These are phyloP conservation scores for Microsporum audouinii DNA, from an alignment of 2,329 filamentous ascomycete species.

Conservation along the genomic window DNA sequence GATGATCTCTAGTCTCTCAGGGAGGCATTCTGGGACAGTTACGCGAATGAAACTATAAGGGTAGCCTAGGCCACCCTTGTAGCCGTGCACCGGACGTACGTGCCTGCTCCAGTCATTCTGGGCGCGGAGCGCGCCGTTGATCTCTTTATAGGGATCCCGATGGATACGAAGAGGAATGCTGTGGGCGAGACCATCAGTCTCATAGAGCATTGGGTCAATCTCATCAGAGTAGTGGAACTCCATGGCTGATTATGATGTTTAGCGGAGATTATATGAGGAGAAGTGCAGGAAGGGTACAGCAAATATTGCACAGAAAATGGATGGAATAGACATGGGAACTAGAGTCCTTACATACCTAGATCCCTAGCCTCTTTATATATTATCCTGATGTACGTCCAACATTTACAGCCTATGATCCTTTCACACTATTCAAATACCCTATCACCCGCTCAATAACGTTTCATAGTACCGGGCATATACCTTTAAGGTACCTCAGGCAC, in stretches of 20 bases:
- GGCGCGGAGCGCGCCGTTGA: conserved; percentile 23
- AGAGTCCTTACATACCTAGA: not conserved
- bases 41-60: conserved; percentile 23
- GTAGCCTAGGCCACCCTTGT: conserved; percentile 22
- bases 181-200: conserved; percentile 21
- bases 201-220: conserved; percentile 19
- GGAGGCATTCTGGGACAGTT: conserved; percentile 29
- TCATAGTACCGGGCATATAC: not conserved
- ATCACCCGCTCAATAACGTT: not conserved
- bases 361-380: not conserved
- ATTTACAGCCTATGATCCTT: not conserved
- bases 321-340: not conserved
- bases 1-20: conserved; percentile 31
- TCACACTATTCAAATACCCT: not conserved
- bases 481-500: not conserved
- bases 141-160: conserved; percentile 18
- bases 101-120: conserved; percentile 29
- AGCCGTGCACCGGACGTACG: conserved; percentile 21
- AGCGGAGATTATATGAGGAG: not conserved
- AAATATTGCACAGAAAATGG: not conserved
- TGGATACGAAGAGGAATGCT: conserved; percentile 21
- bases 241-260: not conserved
- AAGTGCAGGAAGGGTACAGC: not conserved
- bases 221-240: conserved; percentile 18
- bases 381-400: not conserved